phyloP scores from a whole-genome alignment of 805 yeast genomes.

The Wickerhamiella azyma region DNA sequence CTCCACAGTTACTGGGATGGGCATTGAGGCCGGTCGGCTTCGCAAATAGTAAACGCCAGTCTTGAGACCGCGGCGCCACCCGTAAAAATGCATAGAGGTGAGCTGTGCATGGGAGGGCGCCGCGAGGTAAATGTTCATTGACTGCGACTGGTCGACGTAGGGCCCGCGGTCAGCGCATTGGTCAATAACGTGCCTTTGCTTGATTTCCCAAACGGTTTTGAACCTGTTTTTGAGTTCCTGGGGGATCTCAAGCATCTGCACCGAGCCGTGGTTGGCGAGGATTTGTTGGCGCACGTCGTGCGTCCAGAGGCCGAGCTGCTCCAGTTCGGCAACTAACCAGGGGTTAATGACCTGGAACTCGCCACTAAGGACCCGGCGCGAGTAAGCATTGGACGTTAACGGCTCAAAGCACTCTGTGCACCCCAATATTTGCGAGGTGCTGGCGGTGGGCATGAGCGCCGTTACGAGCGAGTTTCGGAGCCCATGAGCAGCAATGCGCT shows the following conservation, averaged over 20 bases:
- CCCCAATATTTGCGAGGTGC: constrained; percentile 88
- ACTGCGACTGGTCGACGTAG: constrained; percentile 77
- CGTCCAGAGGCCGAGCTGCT: constrained; percentile 67
- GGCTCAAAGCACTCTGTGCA: constrained; percentile 93
- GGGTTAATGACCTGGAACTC: constrained; percentile 84
- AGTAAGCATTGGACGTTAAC: constrained; percentile 73
- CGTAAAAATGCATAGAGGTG: constrained; percentile 94
- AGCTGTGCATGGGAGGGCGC: constrained; percentile 87
- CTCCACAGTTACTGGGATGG: constrained; percentile 75
- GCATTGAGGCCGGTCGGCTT: constrained; percentile 91
- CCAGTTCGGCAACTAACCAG: constrained; percentile 63
- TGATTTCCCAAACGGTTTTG: constrained; percentile 88
- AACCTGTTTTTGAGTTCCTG: constrained; percentile 51
- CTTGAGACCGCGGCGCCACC: constrained; percentile 93
- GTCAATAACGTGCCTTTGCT: constrained; percentile 67
- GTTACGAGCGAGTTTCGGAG: constrained; percentile 72
- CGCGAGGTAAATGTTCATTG: constrained; percentile 71
- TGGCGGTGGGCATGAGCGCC: constrained; percentile 96
- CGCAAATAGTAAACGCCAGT: constrained; percentile 95
- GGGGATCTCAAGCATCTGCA: constrained; percentile 62
- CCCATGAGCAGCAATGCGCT: constrained; percentile 43
- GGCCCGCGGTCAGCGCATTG: constrained; percentile 68
- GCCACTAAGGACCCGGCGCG: constrained; percentile 79
- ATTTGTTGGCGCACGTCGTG: constrained; percentile 58
- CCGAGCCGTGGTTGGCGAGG: constrained; percentile 66